These are phyloP conservation scores for Podospora conica DNA, from an alignment of 495 filamentous ascomycete genomes.

Conservation along the genomic window DNA sequence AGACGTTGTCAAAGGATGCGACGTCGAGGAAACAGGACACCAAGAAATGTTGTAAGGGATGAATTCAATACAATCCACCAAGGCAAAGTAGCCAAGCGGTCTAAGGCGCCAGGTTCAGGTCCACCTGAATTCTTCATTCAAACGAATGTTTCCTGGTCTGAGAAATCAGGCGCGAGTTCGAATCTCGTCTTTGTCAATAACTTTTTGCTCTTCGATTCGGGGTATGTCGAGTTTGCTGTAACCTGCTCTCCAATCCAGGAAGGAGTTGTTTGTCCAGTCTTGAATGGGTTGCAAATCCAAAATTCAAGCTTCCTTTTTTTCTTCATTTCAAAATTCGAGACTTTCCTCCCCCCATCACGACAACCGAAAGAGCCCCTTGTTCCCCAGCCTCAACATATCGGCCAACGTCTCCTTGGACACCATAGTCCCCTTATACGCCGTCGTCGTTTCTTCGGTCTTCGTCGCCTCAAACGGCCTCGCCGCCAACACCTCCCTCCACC, in stretches of 20 bases:
- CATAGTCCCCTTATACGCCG: not conserved
- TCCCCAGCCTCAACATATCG: not conserved
- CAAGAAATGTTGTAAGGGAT: not conserved
- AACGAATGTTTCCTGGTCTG: not conserved
- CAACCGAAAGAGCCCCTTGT: too few relatives aligned
- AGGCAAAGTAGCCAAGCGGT: not conserved
- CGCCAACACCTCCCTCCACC: not conserved
- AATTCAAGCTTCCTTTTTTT: too few relatives aligned
- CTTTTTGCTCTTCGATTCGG: not conserved
- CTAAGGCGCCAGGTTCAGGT: not conserved
- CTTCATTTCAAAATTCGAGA: not conserved
- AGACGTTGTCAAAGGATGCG: not conserved
- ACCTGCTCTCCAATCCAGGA: too few relatives aligned
- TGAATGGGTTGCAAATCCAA: too few relatives aligned
- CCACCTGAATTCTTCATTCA: not conserved
- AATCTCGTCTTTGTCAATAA: not conserved
- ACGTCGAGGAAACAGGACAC: not conserved
- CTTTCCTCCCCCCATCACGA: not conserved
- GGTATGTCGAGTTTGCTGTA: too few relatives aligned
- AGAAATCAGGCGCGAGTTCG: not conserved
- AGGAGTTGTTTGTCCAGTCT: too few relatives aligned
- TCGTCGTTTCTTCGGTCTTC: not conserved
- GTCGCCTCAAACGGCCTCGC: not conserved
- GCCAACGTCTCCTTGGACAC: not conserved
- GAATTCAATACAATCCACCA: not conserved